A percentile compares a stretch with the other conserved stretches of the same genome.
phyloP scores from a whole-genome alignment of 1,284 basidiomycete genomes.

The Rhodotorula sp. region DNA sequence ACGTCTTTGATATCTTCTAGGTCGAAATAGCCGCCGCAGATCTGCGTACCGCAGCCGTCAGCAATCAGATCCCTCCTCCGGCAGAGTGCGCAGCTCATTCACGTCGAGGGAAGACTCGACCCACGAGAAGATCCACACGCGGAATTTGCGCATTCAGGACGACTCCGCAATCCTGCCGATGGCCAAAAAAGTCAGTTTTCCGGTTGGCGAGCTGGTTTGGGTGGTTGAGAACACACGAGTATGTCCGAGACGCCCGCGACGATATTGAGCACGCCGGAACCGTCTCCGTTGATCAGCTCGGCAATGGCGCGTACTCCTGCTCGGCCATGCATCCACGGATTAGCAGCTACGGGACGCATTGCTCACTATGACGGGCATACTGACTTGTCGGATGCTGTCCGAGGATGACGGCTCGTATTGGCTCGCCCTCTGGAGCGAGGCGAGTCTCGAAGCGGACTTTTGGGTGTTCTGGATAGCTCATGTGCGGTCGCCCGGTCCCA shows the following conservation, averaged over 20 bases:
- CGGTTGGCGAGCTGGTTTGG: neutral
- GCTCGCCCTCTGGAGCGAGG: neutral
- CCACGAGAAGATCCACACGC: slow-evolving; percentile 18
- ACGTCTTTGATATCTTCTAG: slow-evolving; percentile 26
- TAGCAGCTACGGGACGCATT: neutral
- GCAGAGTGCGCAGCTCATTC: no score
- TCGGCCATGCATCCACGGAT: neutral
- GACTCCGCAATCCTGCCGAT: slow-evolving; percentile 22
- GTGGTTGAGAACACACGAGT: slow-evolving; percentile 4
- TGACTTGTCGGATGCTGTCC: slow-evolving; percentile 21
- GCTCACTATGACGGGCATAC: neutral
- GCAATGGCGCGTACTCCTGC: slow-evolving; percentile 15
- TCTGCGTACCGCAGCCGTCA: neutral
- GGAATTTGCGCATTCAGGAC: slow-evolving; percentile 28
- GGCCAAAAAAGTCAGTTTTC: neutral
- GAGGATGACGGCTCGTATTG: slow-evolving; percentile 15
- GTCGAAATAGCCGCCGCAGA: slow-evolving; percentile 31
- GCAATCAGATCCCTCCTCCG: no score
- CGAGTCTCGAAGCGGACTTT: neutral
- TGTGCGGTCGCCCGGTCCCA: no score
- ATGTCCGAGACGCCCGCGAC: slow-evolving; percentile 19
- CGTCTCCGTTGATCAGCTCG: slow-evolving; percentile 10
- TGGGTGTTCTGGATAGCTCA: neutral
- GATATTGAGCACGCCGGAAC: neutral
- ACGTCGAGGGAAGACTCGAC: neutral